phyloP scores from a whole-genome alignment of 2,329 filamentous ascomycete species.

The Penicillium crustosum region DNA sequence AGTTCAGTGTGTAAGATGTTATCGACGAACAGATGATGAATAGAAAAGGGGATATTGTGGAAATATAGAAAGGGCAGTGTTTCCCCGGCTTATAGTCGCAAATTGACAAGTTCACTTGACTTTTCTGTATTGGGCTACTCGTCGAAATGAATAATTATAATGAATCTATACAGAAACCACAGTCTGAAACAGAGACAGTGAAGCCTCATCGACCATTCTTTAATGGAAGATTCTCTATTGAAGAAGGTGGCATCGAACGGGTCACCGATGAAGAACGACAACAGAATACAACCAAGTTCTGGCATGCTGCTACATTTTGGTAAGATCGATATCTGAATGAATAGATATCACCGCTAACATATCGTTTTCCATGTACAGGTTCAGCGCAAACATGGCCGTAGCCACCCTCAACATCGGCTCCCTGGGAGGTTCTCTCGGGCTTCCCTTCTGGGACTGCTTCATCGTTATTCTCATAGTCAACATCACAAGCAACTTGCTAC shows the following conservation, averaged over 20 bases:
- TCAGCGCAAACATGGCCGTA: constrained; percentile 42
- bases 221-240: constrained; percentile 19
- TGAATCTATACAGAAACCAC: neutral
- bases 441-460: constrained; percentile 41
- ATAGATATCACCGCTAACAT: neutral
- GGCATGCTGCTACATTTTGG: constrained; percentile 26
- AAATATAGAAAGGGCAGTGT: constrained; percentile 5
- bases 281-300: constrained; percentile 26
- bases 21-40: too few relatives aligned
- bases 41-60: too few relatives aligned
- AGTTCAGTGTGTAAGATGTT: too few relatives aligned
- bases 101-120: neutral
- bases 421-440: constrained; percentile 33
- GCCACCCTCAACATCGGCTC: constrained; percentile 38
- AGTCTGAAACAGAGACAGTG: neutral
- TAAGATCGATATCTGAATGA: neutral
- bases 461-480: constrained; percentile 39
- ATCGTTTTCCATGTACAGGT: constrained; percentile 18
- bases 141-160: neutral
- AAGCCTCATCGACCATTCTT: constrained; percentile 14
- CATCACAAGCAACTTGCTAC: constrained; percentile 31
- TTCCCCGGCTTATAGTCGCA: neutral
- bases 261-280: constrained; percentile 24
- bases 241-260: constrained; percentile 26
- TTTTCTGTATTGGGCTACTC: neutral